Evolutionary conservation across 2,329 filamentous ascomycete genomes (phyloP).

Genomic region (Colletotrichum aenigma): DNA sequence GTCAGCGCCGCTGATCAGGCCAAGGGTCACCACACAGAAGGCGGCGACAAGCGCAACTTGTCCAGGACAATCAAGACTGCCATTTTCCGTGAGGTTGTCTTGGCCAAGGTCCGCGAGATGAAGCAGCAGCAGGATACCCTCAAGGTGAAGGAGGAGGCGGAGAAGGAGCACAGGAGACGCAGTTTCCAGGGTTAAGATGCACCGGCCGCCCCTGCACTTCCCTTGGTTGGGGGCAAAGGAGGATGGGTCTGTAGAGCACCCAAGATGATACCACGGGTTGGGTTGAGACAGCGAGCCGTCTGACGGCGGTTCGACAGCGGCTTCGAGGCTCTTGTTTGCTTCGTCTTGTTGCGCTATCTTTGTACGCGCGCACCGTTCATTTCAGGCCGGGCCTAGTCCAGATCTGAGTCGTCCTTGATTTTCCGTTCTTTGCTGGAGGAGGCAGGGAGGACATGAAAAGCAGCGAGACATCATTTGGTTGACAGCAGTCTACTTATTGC

Average conservation of each 20-base stretch:
- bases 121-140: slow-evolving; percentile 83
- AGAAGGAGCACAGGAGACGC: slow-evolving; percentile 50
- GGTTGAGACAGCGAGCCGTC: background rate
- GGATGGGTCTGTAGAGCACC: background rate
- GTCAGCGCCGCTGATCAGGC: slow-evolving; percentile 57
- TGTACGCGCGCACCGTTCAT: background rate
- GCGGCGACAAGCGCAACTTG: slow-evolving; percentile 42
- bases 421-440: background rate
- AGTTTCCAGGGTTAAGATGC: slow-evolving; percentile 29
- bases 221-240: background rate
- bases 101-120: slow-evolving; percentile 92
- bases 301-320: background rate
- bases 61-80: slow-evolving; percentile 63
- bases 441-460: background rate
- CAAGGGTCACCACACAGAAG: slow-evolving; percentile 19
- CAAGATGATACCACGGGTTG: slow-evolving; percentile 16
- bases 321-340: background rate
- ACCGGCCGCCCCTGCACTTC: background rate
- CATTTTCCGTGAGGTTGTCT: slow-evolving; percentile 92
- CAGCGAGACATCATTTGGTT: background rate
- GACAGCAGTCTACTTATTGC: background rate
- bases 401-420: background rate
- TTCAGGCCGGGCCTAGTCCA: background rate
- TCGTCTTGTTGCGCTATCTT: background rate
- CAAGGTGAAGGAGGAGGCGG: slow-evolving; percentile 65